Base-by-base conservation (phyloP, 2,329 filamentous ascomycete genomes). In the Pseudocercospora fuligena region DNA sequence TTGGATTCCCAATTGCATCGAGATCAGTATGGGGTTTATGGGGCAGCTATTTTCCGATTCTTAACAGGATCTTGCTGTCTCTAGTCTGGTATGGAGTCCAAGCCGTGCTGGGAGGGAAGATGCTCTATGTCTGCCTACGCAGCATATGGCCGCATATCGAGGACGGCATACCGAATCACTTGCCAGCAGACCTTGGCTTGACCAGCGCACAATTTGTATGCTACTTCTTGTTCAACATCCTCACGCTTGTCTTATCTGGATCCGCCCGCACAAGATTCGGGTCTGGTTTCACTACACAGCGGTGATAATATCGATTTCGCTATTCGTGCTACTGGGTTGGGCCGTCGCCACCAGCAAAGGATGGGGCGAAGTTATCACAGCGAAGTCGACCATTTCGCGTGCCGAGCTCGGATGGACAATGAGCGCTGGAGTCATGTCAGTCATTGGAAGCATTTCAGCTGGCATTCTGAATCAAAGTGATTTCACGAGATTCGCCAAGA, bases 401-500 rank as follows among this genome's bases (percentile, higher is more conserved):
- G 53, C 53, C 12, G 25, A 64, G 56, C 61, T 66, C 21, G 65
- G 46, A 4, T 66, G 61, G 61, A 60, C 60, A 1, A 66, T 66
- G 65, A 29, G 36, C 31, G 46, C 54, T 25, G 60, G 65, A 11
- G 63, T 66, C 16, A 66, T 63, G 60, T 64, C 60, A 5, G 60
- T 66, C 21, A 64, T 66, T 23, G 65, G 65, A n/a, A 60, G 60
- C 31, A 63, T 66, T 43, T 49, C 65, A 2, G 60, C 60, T 7
- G 60, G 65, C 16, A 66, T 66, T 27, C 61, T 64, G 53, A 60
- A 66, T 36, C 65, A 66, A 33, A 66, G 60, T 33, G 65, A 66
- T 36, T 66, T 60, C 40, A 66, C 65, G 5, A 25, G 61, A 16
- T 66, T 47, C 36, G 65, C 60, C 14, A 66, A 64, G 40, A 54